Conservation (phyloP, 2,329 filamentous ascomycete genomes). For the Blastomyces gilchristii region DNA sequence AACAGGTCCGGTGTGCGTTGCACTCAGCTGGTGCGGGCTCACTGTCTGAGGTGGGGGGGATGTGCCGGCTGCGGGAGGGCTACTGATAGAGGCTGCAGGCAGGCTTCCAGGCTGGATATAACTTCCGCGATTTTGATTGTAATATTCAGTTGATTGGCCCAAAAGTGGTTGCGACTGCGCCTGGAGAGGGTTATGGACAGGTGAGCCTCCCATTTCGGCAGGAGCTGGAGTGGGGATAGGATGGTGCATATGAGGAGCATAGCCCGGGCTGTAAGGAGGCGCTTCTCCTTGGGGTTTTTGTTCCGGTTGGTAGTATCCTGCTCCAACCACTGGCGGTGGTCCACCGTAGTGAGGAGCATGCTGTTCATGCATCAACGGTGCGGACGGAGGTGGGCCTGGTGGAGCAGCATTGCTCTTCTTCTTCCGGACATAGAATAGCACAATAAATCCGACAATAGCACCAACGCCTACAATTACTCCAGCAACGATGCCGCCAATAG, state of each 20-base stretch:
- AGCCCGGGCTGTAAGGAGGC: slow-evolving; percentile 10
- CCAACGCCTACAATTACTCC: slow-evolving; percentile 13
- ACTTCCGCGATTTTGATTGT: slow-evolving; percentile 10
- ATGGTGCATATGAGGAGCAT: slow-evolving; percentile 5
- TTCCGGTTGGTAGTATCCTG: slow-evolving; percentile 14
- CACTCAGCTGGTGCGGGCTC: slow-evolving; percentile 10
- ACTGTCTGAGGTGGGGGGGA: background rate
- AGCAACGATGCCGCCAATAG: slow-evolving; percentile 16
- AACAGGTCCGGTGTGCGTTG: slow-evolving; percentile 14
- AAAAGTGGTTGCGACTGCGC: slow-evolving; percentile 6
- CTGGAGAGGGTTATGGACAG: slow-evolving; percentile 6
- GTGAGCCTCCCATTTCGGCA: slow-evolving; percentile 12
- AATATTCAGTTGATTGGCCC: slow-evolving; percentile 9
- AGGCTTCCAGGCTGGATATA: slow-evolving; percentile 8
- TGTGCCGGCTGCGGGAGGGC: background rate
- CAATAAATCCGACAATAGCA: slow-evolving; percentile 9
- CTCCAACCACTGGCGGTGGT: slow-evolving; percentile 3
- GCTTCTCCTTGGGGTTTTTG: slow-evolving; percentile 9
- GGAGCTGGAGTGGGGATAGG: background rate
- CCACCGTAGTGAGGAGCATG: background rate
- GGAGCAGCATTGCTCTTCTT: slow-evolving; percentile 7
- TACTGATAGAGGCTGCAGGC: background rate
- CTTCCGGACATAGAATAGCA: slow-evolving; percentile 14
- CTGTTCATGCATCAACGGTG: slow-evolving; percentile 5
- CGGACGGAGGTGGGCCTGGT: background rate